Conservation (phyloP, 129 eudicot species). For the Centrapalus pauciflorus region DNA sequence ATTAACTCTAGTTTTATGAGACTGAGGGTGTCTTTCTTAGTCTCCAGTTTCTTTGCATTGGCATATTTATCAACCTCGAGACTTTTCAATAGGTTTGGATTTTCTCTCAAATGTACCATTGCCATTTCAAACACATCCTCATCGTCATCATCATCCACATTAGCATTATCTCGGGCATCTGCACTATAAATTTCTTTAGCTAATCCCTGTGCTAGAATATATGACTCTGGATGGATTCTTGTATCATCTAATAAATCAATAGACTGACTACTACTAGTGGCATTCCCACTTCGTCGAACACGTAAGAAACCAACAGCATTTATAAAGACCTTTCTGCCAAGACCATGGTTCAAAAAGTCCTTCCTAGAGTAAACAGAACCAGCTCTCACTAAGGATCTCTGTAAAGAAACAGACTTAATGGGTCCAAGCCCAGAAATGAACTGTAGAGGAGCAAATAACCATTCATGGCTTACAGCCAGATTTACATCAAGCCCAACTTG, state of each 20-base stretch:
- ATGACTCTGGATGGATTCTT: conserved; percentile 89
- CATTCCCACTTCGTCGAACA: conserved; percentile 70
- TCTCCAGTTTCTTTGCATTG: conserved; percentile 49
- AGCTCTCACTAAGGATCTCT: conserved; percentile 66
- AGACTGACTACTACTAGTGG: conserved; percentile 68
- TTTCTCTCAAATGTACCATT: conserved; percentile 67
- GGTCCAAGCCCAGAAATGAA: conserved; percentile 92
- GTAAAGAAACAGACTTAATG: conserved; percentile 77
- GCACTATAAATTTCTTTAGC: conserved; percentile 71
- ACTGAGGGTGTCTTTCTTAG: conserved; percentile 60
- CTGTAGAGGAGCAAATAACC: conserved; percentile 87
- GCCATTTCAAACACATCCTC: conserved; percentile 79
- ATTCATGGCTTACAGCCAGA: conserved; percentile 79
- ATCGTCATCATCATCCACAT: conserved; percentile 36
- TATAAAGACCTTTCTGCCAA: conserved; percentile 82
- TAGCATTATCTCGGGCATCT: conserved; percentile 48
- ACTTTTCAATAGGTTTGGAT: conserved; percentile 51
- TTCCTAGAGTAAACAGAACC: conserved; percentile 70
- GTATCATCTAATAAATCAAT: conserved; percentile 87
- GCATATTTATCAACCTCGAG: conserved; percentile 68
- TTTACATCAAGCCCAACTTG: conserved; percentile 90
- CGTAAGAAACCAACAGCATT: conserved; percentile 89
- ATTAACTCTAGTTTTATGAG: conserved; percentile 66
- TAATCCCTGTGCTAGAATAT: conserved; percentile 77
- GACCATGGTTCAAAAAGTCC: conserved; percentile 79